Percentiles rank a stretch among this genome's conserved stretches.
phyloP scores from a whole-genome alignment of 352 stramenopile genomes.

The Globisporangium sylvaticum region DNA sequence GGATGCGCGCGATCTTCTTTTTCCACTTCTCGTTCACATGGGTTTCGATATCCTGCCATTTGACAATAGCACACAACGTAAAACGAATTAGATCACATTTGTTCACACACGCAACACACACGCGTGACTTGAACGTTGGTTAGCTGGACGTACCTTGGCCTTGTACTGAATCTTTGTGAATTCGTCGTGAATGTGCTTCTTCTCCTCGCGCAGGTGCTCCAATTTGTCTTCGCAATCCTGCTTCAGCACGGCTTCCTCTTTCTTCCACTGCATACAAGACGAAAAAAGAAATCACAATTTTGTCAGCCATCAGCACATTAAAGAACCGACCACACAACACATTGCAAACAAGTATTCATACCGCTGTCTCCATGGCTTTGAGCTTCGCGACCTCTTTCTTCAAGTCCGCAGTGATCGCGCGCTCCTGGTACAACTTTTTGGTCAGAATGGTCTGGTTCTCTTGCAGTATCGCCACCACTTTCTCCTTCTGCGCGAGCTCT shows the following conservation, averaged over 20 bases:
- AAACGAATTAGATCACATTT: background rate
- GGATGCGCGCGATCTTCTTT: slow-evolving; percentile 63
- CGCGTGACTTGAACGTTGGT: background rate
- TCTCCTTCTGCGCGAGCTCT: slow-evolving; percentile 29
- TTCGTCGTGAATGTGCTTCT: slow-evolving; percentile 42
- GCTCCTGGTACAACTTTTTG: slow-evolving; percentile 49
- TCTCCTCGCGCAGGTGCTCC: slow-evolving; percentile 60
- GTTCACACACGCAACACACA: background rate
- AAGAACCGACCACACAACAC: background rate
- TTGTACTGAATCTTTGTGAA: slow-evolving; percentile 52
- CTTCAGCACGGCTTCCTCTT: slow-evolving; percentile 45
- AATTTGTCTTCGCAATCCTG: slow-evolving; percentile 60
- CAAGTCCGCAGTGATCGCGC: slow-evolving; percentile 33
- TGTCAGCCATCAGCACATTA: background rate
- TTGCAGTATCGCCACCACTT: slow-evolving; percentile 29
- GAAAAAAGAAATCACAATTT: slow-evolving; percentile 6
- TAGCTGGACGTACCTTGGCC: slow-evolving; percentile 34
- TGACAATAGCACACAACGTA: background rate
- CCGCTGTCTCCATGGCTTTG: slow-evolving; percentile 52
- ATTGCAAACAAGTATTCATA: slow-evolving; percentile 17
- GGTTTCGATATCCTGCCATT: slow-evolving; percentile 47
- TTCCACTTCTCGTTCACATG: slow-evolving; percentile 78
- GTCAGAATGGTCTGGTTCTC: slow-evolving; percentile 37
- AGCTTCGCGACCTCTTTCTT: slow-evolving; percentile 58
- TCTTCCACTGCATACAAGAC: slow-evolving; percentile 41